Evolutionary conservation across 768 basidiomycete species (phyloP), one percentile per base, ranked within the genome.

Genomic region (Suillus discolor): DNA sequence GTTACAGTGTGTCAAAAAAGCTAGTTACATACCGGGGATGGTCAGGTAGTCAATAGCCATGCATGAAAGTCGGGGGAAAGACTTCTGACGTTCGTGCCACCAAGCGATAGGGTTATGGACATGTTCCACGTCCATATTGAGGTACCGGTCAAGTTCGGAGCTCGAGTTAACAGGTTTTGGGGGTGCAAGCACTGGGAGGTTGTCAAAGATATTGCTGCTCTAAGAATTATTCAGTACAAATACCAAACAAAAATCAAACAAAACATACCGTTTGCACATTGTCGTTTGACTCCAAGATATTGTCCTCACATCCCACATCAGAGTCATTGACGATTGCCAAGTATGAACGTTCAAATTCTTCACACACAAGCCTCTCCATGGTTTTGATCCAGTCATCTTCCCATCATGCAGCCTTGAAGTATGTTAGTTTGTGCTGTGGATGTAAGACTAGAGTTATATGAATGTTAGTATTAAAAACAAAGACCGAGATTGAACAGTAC

Each of bases 41-140:
- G 38, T 39, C 1, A 77, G 68, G 57, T 79, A 78, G 59, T 80
- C 75, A 4, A 76, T 51, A 3, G 75, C 79, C 78, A 81, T 79
- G 0, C 71, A 65, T 0, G 72, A 76, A 1, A 80, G 74, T 6
- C 62, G 53, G 12, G 78, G 77, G 65, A 70, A 80, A 1, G 66
- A 64, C 6, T 61, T 11, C 20, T 63, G 63, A 11, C 64, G 57
- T 6, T 73, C 66, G 7, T 23, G 18, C 79, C 80, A 80, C 79
- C 77, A 80, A 23, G 18, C 15, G 51, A 80, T 62, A 2, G 69
- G 51, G 57, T 79, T 68, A 2, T 31, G 57, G n/a, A 72, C 70
- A 49, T 66, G 38, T 57, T 79, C 75, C 20, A 71, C 57, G 16
- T 71, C 71, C 0, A 71, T 69, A 28, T 61, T 67, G 8, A 79